These are phyloP conservation scores for Pueraria montana DNA, from an alignment of 306 rosid species.

Conservation along the genomic window DNA sequence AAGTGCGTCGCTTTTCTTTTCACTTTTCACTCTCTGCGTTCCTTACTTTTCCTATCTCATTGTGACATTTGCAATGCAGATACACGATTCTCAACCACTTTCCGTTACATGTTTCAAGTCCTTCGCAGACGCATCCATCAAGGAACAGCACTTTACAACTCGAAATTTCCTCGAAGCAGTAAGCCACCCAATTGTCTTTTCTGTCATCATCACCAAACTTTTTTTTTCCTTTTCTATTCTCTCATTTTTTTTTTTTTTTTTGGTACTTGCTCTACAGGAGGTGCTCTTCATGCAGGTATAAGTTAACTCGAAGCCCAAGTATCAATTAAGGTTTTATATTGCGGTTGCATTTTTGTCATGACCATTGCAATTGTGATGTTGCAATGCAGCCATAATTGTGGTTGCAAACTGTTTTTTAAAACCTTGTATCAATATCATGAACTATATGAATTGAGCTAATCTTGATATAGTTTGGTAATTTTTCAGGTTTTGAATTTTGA, in stretches of 20 bases:
- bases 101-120: conserved; percentile 66
- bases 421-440: conserved; percentile 1
- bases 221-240: background rate
- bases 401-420: background rate
- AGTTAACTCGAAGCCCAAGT: background rate
- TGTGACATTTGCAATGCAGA: conserved; percentile 50
- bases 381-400: background rate
- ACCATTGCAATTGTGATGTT: too few species aligned
- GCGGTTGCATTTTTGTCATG: too few species aligned
- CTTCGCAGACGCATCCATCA: conserved; percentile 68
- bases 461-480: conserved; percentile 1
- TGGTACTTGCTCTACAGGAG: conserved; percentile 63
- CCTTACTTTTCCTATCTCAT: too few species aligned
- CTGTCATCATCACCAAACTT: background rate
- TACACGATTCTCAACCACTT: conserved; percentile 68
- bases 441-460: conserved; percentile 25
- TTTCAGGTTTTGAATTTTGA: conserved; percentile 81
- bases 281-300: conserved; percentile 83
- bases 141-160: conserved; percentile 78
- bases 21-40: background rate
- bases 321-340: background rate
- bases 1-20: conserved; percentile 54
- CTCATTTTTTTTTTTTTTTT: background rate
- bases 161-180: conserved; percentile 86
- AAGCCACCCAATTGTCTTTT: conserved; percentile 36